A percentile compares a stretch with the other conserved stretches of the same genome.
Conservation (phyloP, 306 rosid species). For the Rubus parviflorus region DNA sequence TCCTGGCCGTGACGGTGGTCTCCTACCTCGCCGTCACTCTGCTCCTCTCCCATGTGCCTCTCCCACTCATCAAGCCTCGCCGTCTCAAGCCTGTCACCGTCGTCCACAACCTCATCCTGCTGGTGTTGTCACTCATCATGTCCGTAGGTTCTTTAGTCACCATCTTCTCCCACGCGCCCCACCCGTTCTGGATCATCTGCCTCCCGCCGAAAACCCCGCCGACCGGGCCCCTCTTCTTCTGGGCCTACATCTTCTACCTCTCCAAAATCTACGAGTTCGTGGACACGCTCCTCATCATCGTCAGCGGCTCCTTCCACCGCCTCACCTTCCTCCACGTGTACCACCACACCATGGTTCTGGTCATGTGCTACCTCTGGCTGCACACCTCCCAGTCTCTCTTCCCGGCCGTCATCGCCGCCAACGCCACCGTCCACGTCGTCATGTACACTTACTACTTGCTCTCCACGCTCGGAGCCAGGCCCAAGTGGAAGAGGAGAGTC, state of each 20-base stretch:
- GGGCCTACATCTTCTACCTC: slow-evolving; percentile 94
- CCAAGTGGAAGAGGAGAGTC: slow-evolving; percentile 75
- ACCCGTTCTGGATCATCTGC: slow-evolving; percentile 50
- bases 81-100: slow-evolving; percentile 52
- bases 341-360: slow-evolving; percentile 78
- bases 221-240: slow-evolving; percentile 81
- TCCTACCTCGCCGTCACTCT: slow-evolving; percentile 56
- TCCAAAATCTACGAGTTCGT: slow-evolving; percentile 74
- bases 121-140: slow-evolving; percentile 59
- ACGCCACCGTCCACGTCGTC: slow-evolving; percentile 71
- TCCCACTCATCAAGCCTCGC: slow-evolving; percentile 28
- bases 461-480: slow-evolving; percentile 53
- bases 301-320: slow-evolving; percentile 51
- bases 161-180: slow-evolving; percentile 41
- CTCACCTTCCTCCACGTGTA: slow-evolving; percentile 90
- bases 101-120: slow-evolving; percentile 61
- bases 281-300: slow-evolving; percentile 72
- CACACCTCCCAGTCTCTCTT: slow-evolving; percentile 67
- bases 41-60: slow-evolving; percentile 36
- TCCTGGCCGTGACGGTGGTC: slow-evolving; percentile 41
- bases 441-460: slow-evolving; percentile 83
- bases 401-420: slow-evolving; percentile 75
- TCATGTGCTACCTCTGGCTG: slow-evolving; percentile 84
- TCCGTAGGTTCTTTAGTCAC: slow-evolving; percentile 54
- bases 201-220: slow-evolving; percentile 60